Conservation (phyloP, 306 rosid species). For the Urtica urens region DNA sequence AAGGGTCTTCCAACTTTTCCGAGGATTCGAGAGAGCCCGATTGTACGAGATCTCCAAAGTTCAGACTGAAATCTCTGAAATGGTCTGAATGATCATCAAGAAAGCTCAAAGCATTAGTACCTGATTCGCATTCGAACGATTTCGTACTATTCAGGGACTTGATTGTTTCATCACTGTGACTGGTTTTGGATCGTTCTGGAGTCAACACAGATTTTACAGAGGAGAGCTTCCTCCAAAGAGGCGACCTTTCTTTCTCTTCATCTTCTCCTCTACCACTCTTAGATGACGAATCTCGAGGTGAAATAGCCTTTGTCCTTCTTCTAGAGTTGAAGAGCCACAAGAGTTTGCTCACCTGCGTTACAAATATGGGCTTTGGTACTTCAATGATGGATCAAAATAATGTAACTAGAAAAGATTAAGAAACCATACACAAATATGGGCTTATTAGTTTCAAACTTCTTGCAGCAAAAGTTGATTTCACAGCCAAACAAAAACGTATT, state of each 20-base stretch:
- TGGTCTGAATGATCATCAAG: no score
- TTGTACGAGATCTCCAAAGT: slow-evolving; percentile 9
- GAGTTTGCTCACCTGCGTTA: slow-evolving; percentile 38
- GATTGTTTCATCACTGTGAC: slow-evolving; percentile 9
- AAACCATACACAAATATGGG: background rate
- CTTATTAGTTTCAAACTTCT: no score
- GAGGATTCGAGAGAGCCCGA: slow-evolving; percentile 13
- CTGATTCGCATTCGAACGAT: slow-evolving; percentile 6
- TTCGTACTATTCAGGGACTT: slow-evolving; percentile 1
- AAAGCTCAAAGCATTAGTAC: no score
- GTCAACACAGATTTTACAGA: slow-evolving; percentile 5
- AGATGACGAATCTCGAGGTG: slow-evolving; percentile 2
- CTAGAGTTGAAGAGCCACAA: slow-evolving; percentile 29
- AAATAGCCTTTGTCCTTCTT: slow-evolving; percentile 16
- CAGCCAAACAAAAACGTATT: no score
- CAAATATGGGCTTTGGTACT: no score
- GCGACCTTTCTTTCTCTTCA: slow-evolving; percentile 2
- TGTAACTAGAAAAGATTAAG: background rate
- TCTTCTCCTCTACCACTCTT: slow-evolving; percentile 3
- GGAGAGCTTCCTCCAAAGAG: slow-evolving; percentile 13
- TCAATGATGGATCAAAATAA: no score
- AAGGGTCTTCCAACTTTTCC: slow-evolving; percentile 3
- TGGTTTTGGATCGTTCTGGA: slow-evolving; percentile 7
- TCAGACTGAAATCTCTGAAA: background rate
- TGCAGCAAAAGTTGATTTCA: no score